Percentiles rank a stretch among this genome's conserved stretches.
Evolutionary conservation across 176 grass and related monocot species (phyloP).

Genomic region (Eragrostis curvula): DNA sequence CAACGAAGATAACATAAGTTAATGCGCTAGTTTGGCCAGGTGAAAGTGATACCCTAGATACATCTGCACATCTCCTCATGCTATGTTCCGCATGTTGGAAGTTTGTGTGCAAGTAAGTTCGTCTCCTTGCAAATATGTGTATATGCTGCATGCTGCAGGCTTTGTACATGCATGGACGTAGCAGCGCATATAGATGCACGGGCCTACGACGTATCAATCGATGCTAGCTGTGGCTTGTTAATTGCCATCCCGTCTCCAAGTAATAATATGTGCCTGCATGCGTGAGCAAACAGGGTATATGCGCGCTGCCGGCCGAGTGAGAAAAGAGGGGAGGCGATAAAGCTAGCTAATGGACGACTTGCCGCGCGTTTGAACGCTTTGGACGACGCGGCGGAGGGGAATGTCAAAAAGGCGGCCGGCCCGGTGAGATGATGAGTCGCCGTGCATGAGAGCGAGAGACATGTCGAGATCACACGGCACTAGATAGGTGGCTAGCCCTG

Average conservation of each 20-base stretch:
- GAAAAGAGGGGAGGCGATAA: neutral
- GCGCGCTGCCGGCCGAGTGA: neutral
- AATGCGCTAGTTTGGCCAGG: slow-evolving; percentile 37
- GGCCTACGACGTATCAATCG: neutral
- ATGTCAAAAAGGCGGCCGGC: slow-evolving; percentile 54
- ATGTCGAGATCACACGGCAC: neutral
- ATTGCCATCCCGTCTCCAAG: neutral
- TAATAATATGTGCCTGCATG: neutral
- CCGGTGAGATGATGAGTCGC: neutral
- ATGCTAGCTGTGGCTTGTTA: neutral
- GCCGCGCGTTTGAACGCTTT: slow-evolving; percentile 15
- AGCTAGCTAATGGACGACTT: slow-evolving; percentile 22
- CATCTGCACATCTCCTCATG: neutral
- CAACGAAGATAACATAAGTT: slow-evolving; percentile 19
- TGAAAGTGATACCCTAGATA: slow-evolving; percentile 6
- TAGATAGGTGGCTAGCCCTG: neutral
- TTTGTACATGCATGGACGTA: too few species aligned
- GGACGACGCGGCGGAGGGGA: slow-evolving; percentile 5
- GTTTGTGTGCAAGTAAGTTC: neutral
- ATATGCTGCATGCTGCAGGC: neutral
- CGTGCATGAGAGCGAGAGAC: slow-evolving; percentile 6
- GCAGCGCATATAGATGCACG: too few species aligned
- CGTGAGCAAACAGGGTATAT: slow-evolving; percentile 1
- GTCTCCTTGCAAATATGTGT: neutral
- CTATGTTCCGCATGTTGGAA: too few species aligned